These are phyloP conservation scores for Corynespora cassiicola DNA, from an alignment of 2,329 filamentous ascomycete species.

Conservation along the genomic window DNA sequence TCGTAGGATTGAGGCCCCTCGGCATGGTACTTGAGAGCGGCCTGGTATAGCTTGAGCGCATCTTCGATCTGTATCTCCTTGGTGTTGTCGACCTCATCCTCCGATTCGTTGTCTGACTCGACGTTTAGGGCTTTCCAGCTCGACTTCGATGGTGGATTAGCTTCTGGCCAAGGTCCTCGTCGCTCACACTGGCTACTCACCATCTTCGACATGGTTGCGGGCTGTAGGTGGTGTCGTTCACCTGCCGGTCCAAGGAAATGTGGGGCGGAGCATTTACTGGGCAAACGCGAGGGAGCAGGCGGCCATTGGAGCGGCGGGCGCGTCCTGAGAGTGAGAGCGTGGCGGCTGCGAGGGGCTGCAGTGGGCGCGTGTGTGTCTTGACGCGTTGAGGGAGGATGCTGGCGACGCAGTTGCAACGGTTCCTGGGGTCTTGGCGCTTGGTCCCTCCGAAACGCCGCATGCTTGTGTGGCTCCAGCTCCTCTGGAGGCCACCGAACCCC, in stretches of 20 bases:
- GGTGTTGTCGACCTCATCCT: conserved; percentile 92
- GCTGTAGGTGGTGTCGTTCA: too few species aligned
- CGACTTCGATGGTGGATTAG: conserved; percentile 31
- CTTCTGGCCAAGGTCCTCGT: too few species aligned
- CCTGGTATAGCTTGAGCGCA: conserved; percentile 92
- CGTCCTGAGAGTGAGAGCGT: too few species aligned
- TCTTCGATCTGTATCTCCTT: conserved; percentile 98
- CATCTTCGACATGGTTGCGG: too few species aligned
- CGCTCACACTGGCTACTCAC: too few species aligned
- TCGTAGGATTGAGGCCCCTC: conserved; percentile 79
- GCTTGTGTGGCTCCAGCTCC: conserved; percentile 5
- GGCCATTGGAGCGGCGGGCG: conserved; percentile 14
- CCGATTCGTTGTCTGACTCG: conserved; percentile 87
- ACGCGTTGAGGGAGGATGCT: neutral
- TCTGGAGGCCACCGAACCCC: conserved; percentile 6
- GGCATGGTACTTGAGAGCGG: conserved; percentile 87
- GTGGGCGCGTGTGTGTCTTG: conserved; percentile 2
- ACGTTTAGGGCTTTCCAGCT: conserved; percentile 90
- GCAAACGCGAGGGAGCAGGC: conserved; percentile 8
- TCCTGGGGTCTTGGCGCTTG: too few species aligned
- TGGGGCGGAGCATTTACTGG: conserved; percentile 18
- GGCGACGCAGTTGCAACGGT: neutral
- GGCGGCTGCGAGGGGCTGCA: conserved; percentile 6
- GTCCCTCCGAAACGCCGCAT: conserved; percentile 13
- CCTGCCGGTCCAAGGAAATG: too few species aligned